A percentile compares a stretch with the other conserved stretches of the same genome.
These are phyloP conservation scores for Clarireedia paspali DNA, from an alignment of 2,329 filamentous ascomycete genomes.

Conservation along the genomic window DNA sequence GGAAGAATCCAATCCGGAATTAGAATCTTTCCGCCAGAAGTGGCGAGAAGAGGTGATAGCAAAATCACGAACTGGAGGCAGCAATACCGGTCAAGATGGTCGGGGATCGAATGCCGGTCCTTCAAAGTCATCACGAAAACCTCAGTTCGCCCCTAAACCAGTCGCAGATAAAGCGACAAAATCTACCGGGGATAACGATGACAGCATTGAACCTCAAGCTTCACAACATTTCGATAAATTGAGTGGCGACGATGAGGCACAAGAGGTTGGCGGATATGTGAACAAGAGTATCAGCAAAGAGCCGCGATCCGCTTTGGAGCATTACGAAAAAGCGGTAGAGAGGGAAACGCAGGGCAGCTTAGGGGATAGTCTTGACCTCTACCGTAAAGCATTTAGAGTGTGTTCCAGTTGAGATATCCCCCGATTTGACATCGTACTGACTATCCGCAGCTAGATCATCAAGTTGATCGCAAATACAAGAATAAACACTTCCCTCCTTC, in stretches of 20 bases:
- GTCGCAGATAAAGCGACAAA: constrained; percentile 10
- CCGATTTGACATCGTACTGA: constrained; percentile 6
- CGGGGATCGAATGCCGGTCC: constrained; percentile 6
- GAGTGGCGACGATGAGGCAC: not conserved
- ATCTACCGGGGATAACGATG: constrained; percentile 12
- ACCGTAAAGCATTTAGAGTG: constrained; percentile 84
- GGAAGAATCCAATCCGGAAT: constrained; percentile 54
- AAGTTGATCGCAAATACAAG: constrained; percentile 79
- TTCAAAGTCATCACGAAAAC: constrained; percentile 16
- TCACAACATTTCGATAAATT: constrained; percentile 12
- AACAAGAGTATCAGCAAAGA: constrained; percentile 31
- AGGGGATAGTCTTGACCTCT: constrained; percentile 80
- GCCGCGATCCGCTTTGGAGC: constrained; percentile 74
- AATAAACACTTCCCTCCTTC: constrained; percentile 81
- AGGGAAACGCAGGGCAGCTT: constrained; percentile 78
- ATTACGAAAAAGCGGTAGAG: constrained; percentile 87
- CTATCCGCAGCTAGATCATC: constrained; percentile 61
- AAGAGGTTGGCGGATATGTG: constrained; percentile 4
- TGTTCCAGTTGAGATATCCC: constrained; percentile 18
- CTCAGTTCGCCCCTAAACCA: constrained; percentile 13
- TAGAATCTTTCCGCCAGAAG: constrained; percentile 77
- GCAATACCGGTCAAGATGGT: constrained; percentile 11
- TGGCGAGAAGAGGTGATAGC: constrained; percentile 65
- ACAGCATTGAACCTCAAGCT: constrained; percentile 9
- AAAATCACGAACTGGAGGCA: constrained; percentile 15